phyloP scores from a whole-genome alignment of 805 yeast species.

The Grigorovia yakushimaensis region DNA sequence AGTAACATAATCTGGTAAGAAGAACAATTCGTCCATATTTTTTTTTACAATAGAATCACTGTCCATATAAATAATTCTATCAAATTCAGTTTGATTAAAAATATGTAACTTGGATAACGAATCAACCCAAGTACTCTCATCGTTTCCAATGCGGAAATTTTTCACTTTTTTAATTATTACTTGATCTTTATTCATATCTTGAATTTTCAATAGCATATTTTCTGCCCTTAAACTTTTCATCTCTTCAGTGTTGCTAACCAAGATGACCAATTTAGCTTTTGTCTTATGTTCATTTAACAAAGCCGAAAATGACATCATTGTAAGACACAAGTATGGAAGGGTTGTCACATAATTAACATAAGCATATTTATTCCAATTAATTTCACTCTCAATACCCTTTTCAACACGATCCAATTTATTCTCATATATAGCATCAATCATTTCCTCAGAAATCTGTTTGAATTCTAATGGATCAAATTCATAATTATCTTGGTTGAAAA shows the following conservation, averaged over 20 bases:
- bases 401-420: conserved; percentile 5
- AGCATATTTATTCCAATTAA: conserved; percentile 39
- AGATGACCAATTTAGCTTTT: conserved; percentile 38
- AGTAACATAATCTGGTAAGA: conserved; percentile 35
- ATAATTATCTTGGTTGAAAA: too few species aligned
- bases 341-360: conserved; percentile 56
- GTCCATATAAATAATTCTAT: conserved; percentile 48
- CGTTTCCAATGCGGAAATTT: conserved; percentile 19
- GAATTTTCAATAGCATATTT: conserved; percentile 4
- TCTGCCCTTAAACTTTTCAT: conserved; percentile 2
- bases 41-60: conserved; percentile 41
- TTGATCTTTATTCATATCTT: conserved; percentile 13
- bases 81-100: conserved; percentile 40
- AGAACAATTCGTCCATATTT: conserved; percentile 42
- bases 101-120: conserved; percentile 48
- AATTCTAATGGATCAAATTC: conserved; percentile 22
- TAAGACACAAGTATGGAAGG: conserved; percentile 40
- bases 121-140: conserved; percentile 35
- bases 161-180: conserved; percentile 21
- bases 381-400: conserved; percentile 7
- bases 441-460: conserved; percentile 22
- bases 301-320: conserved; percentile 38
- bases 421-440: conserved; percentile 19
- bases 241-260: conserved; percentile 26
- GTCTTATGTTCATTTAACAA: conserved; percentile 31